Evolutionary conservation across 306 rosid genomes (phyloP), one percentile per base, ranked within the genome.

Genomic region (Trichosanthes truncata): DNA sequence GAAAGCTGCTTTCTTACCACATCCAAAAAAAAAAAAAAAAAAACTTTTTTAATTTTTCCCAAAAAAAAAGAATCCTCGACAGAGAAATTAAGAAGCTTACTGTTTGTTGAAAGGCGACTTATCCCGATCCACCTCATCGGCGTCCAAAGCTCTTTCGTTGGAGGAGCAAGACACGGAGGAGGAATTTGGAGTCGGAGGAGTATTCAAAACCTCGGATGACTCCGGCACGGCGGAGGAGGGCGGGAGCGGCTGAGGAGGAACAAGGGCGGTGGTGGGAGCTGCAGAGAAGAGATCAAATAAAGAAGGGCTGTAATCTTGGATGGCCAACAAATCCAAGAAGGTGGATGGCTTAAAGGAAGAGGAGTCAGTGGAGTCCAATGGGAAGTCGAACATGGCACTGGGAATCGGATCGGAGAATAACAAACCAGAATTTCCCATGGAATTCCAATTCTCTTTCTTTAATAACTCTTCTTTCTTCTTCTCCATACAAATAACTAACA

Each of bases 131-230:
- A 80, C 83, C 15, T 82, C 83, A 6, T 80, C 88, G n/a, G 38
- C 46, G 18, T 67, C 79, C 0, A 49, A 9, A 26, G 10, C 2
- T 2, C 74, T 81, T 76, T 85, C 94, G 43, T 82, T 83, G 1
- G 88, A 83, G 4, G 89, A 88, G 0, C 86, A 88, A 0, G 94
- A 87, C 41, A 85, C 74, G 52, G 89, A 90, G 0, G 79, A 68
- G 5, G 88, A 88, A 83, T 84, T 79, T 0, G 90, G 88, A 3
- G 90, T 79, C 0, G 86, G 51, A 11, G 90, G 87, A 25, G 84
- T 84, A 55, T 90, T 87, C 46, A 88, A 18, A 0, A 81, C 89
- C 79, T 88, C 91, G 1, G 90, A 90, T 0, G 88, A 83, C 0
- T 81, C 90, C 0, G 81, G 82, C 35, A 84, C 40, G 21, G 35